Base-by-base conservation (phyloP, 768 basidiomycete genomes). In the Hirschioporus abietinus region DNA sequence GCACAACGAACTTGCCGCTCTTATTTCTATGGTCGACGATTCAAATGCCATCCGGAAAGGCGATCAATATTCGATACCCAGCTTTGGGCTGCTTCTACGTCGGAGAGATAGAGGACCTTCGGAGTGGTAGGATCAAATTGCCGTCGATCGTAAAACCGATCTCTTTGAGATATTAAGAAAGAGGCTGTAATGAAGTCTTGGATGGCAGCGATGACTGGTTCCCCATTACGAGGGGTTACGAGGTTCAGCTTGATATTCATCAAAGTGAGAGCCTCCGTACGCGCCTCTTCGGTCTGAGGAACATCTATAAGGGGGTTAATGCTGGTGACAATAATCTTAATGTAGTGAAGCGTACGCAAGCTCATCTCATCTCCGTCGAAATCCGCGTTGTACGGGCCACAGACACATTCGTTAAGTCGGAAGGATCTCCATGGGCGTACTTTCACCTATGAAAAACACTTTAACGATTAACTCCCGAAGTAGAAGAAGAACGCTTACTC, bases 311-410 rank as follows among this genome's bases (percentile, higher is more conserved):
- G 60, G 65, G 3, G 26, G n/a, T 66, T 34, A 68, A 60, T 70
- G 30, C 60, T 63, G 42, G 61, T 25, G 62, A 69, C 3, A 58
- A 36, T 18, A 36, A 63, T 27, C 27, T 42, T 17, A 67, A 26
- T 36, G 61, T 30, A 20, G 63, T 3, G 27, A 30, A 7, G n/a
- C 93, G 72, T 72, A 96, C 96, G 97, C 72, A 99, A 81, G 78
- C 99, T 99, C 97, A 99, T 99, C 76, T 99, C 97, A 75, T 99
- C 97, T 68, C 97, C 97, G 75, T 99, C 97, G 70, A 99, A 99
- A 82, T 99, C 97, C 63, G 97, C 97, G 74, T 98, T 98, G 79
- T 98, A 99, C 8, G 97, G 97, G 61, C 93, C 95, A 78, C 97
- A 99, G 10, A 98, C 97, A 86, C 97, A 99, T 76, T 99, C 97